Evolutionary conservation across 2,329 filamentous ascomycete species (phyloP).

Genomic region (Xylariaceae sp.): DNA sequence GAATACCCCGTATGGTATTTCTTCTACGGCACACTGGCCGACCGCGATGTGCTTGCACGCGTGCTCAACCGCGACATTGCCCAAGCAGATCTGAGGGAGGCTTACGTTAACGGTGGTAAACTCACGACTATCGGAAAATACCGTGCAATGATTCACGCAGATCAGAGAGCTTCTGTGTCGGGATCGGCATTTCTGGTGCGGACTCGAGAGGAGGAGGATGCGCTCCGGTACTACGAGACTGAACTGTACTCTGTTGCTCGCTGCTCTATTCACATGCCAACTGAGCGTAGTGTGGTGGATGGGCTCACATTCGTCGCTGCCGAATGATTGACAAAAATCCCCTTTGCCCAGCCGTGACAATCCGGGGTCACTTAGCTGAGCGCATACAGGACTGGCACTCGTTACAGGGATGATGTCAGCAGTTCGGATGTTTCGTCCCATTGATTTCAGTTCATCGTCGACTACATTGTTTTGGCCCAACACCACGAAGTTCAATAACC

Average conservation of each 20-base stretch:
- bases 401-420: no score
- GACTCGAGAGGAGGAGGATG: background rate
- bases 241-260: background rate
- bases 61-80: constrained; percentile 23
- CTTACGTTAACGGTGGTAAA: background rate
- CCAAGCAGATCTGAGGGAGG: background rate
- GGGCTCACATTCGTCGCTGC: background rate
- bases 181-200: background rate
- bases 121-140: background rate
- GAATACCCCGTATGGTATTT: constrained; percentile 40
- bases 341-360: no score
- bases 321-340: no score
- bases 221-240: background rate
- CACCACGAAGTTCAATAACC: no score
- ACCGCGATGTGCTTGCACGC: constrained; percentile 28
- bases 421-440: no score
- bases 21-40: constrained; percentile 40
- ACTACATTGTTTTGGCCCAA: no score
- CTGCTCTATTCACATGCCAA: background rate
- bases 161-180: background rate
- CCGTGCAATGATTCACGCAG: background rate
- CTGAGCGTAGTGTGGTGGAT: background rate
- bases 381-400: no score
- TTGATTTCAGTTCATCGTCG: no score
- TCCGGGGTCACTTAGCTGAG: no score